phyloP scores from a whole-genome alignment of 345 rosid species.

The Combretum micranthum region DNA sequence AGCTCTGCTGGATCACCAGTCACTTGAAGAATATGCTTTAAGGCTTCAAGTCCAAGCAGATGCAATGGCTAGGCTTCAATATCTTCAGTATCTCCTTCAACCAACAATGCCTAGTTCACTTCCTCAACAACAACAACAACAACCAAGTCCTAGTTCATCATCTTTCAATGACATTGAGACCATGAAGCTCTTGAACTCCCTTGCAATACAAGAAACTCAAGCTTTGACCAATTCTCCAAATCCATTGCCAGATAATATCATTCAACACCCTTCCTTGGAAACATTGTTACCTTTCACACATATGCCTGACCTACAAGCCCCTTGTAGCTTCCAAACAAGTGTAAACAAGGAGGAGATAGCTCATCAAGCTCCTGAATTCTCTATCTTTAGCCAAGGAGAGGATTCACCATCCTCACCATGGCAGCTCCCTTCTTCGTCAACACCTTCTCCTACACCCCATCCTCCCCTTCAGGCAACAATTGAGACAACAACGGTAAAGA shows the following conservation, averaged over 20 bases:
- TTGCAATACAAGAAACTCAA: constrained; percentile 24
- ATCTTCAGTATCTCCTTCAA: constrained; percentile 45
- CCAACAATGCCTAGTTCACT: constrained; percentile 12
- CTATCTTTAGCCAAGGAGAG: constrained; percentile 19
- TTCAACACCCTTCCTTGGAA: constrained; percentile 14
- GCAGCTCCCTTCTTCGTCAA: constrained; percentile 28
- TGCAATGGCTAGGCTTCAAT: constrained; percentile 39
- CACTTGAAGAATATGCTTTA: constrained; percentile 42
- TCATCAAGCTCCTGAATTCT: constrained; percentile 16
- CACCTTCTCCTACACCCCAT: constrained; percentile 24
- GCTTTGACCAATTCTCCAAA: constrained; percentile 6
- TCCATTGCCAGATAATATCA: constrained; percentile 2
- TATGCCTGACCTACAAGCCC: constrained; percentile 40
- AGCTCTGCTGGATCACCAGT: constrained; percentile 42
- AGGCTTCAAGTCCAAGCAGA: constrained; percentile 49
- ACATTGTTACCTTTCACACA: constrained; percentile 30
- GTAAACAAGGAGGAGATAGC: constrained; percentile 7
- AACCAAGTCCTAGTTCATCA: constrained; percentile 10
- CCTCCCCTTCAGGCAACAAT: constrained; percentile 6
- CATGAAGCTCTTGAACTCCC: constrained; percentile 27
- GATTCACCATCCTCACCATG: constrained; percentile 31
- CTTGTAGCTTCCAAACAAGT: constrained; percentile 24
- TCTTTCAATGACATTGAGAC: constrained; percentile 27
- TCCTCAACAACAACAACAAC: constrained; percentile 10
- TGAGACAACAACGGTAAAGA: constrained; percentile 13